These are phyloP conservation scores for Phlebiopsis gigantea DNA, from an alignment of 768 basidiomycete species.

Conservation along the genomic window DNA sequence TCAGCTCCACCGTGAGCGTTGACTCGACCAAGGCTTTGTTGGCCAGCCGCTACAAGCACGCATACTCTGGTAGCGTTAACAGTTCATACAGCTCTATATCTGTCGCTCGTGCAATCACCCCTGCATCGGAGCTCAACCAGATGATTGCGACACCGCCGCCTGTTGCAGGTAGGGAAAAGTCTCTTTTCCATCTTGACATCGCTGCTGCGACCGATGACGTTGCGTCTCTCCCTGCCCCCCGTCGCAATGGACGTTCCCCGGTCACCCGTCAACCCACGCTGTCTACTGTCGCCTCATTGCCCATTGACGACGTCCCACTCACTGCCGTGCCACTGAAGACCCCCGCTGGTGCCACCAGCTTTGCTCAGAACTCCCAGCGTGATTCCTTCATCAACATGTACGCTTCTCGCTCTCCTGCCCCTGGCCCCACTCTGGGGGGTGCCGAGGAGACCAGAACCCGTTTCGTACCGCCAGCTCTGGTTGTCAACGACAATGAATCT, in stretches of 20 bases:
- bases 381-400: slow-evolving; percentile 28
- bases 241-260: slow-evolving; percentile 17
- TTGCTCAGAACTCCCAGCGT: slow-evolving; percentile 7
- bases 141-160: slow-evolving; percentile 17
- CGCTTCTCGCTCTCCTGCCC: slow-evolving; percentile 15
- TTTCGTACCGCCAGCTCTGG: slow-evolving; percentile 14
- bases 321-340: slow-evolving; percentile 20
- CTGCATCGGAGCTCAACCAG: slow-evolving; percentile 17
- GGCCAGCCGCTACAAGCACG: slow-evolving; percentile 1
- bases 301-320: slow-evolving; percentile 1
- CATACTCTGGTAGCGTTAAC: slow-evolving; percentile 7
- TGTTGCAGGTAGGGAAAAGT: slow-evolving; percentile 11
- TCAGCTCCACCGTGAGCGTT: slow-evolving; percentile 1
- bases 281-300: background rate
- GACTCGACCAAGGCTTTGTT: slow-evolving; percentile 19
- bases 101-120: slow-evolving; percentile 16
- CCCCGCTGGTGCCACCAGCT: slow-evolving; percentile 5
- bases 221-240: slow-evolving; percentile 17
- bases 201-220: background rate
- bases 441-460: slow-evolving; percentile 11
- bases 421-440: background rate
- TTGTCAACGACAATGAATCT: slow-evolving; percentile 3
- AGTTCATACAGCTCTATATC: slow-evolving; percentile 3
- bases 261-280: slow-evolving; percentile 16
- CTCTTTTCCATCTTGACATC: slow-evolving; percentile 7